Evolutionary conservation across 2,329 filamentous ascomycete genomes (phyloP), one percentile per base, ranked within the genome.

Genomic region (Claviceps sp.): DNA sequence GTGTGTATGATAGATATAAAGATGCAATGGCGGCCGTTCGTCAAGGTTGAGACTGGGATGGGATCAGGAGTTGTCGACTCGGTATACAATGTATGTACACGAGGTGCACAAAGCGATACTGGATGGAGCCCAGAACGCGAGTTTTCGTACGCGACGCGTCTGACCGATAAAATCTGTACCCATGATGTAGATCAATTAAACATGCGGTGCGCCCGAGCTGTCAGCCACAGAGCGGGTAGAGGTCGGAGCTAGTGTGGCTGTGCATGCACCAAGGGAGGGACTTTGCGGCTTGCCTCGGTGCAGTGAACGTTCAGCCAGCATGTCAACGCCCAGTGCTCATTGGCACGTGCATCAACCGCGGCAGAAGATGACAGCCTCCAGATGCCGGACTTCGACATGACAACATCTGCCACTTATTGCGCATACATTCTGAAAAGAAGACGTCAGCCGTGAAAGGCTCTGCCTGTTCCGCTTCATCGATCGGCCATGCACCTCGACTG

Each of bases 111-210:
- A 34, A 34, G 30, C 30, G 30, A 34, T 34, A 34, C 30, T 34
- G 9, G 30, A 34, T 34, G 30, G 30, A 34, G 30, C 30, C 30
- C 30, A 34, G 30, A 34, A 34, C 30, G 30, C 30, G 30, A 34
- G 30, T 34, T 34, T 34, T 34, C 30, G 4, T 11, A 11, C 30
- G 30, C 30, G 30, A 34, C 60, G 61, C 60, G 58, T 54, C 24
- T 34, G 55, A 62, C 60, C 61, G 62, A 42, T 11, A 11, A 42
- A 22, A 42, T 11, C 60, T 9, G 30, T 34, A 34, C 9, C 30
- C 9, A 24, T 24, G 24, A 30, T 9, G 8, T 57, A 43, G 36
- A 43, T 49, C 34, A 43, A 49, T 54, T 54, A 53, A 54, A 52
- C 46, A 18, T 37, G 14, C 36, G 7, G 49, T n/a, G 16, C 6